A percentile compares a stretch with the other conserved stretches of the same genome.
phyloP scores from a whole-genome alignment of 768 basidiomycete genomes.

The Mycena sanguinolenta region DNA sequence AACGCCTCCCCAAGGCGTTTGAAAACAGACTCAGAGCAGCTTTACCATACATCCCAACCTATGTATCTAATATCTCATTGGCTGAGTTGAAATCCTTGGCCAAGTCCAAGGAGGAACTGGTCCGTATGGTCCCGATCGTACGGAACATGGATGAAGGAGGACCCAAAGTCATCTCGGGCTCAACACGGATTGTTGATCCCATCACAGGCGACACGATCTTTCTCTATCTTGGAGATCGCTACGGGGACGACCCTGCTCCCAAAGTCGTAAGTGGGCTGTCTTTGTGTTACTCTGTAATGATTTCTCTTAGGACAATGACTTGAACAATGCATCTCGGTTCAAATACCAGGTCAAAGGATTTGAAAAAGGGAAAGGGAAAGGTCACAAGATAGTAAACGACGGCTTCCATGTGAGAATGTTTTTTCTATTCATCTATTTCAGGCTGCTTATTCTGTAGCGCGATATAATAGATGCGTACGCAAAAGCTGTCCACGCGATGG shows the following conservation, averaged over 20 bases:
- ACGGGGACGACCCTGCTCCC: background rate
- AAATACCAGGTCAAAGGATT: background rate
- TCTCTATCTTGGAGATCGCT: conserved; percentile 3
- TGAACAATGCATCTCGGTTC: background rate
- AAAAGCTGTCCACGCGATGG: conserved; percentile 7
- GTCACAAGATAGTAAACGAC: conserved; percentile 2
- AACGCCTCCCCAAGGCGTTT: no score
- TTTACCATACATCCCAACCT: no score
- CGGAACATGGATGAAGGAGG: background rate
- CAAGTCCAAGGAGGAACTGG: no score
- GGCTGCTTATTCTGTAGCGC: conserved; percentile 2
- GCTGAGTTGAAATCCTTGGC: no score
- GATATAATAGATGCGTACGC: background rate
- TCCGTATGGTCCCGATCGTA: no score
- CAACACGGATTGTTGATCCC: background rate
- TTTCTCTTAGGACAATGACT: background rate
- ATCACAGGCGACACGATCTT: background rate
- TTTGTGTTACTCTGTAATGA: background rate
- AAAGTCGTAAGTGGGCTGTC: background rate
- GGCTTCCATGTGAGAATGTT: background rate
- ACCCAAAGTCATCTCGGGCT: conserved; percentile 2
- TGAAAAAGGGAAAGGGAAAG: background rate
- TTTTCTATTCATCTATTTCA: background rate
- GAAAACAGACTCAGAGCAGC: no score
- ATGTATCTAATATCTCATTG: no score